Base-by-base conservation (phyloP, 2,329 filamentous ascomycete species). In the Diaporthe batatas region DNA sequence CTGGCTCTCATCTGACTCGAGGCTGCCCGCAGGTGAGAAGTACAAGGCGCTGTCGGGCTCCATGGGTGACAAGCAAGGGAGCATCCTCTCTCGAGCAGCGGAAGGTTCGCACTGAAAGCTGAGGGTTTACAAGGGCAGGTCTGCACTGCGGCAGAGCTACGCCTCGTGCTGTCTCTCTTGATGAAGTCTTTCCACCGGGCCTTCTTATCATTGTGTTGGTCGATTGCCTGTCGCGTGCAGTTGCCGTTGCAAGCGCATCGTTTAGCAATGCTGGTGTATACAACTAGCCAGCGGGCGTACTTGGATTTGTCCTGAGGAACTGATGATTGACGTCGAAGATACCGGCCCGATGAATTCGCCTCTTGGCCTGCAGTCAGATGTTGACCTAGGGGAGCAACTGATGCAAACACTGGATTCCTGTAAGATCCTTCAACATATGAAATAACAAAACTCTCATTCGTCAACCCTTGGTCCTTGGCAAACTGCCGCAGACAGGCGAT, bases 21-120 rank as follows among this genome's bases (percentile, higher is more conserved):
- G 53, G 34, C 53, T 55, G 53, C 53, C 53, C 53, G 53, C 14
- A 55, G 25, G 53, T 55, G 53, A 34, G 42, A 44, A 18, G 42
- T 55, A 55, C 53, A 55, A 55, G 2, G 53, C 53, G 53, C 53
- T 10, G 53, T 21, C 5, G 53, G 53, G 53, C 53, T 55, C 53
- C 53, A 55, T 10, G 53, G 53, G 53, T 55, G 53, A 55, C 53
- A 55, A 10, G 25, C 25, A 55, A 55, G 14, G 29, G 53, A 55
- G 53, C 53, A 55, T 18, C 53, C 53, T 14, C 53, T 44, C 6
- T 44, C 42, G 14, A 44, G 42, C 16, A 44, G 18, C 16, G 42
- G 42, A 44, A 44, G 42, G 16, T 44, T 44, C 2, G 42, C 14
- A 16, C 29, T 32, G 8, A 21, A 16, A 2, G 25, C 25, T 21